These are phyloP conservation scores for Aspergillus steynii DNA, from an alignment of 495 filamentous ascomycete genomes.

Conservation along the genomic window DNA sequence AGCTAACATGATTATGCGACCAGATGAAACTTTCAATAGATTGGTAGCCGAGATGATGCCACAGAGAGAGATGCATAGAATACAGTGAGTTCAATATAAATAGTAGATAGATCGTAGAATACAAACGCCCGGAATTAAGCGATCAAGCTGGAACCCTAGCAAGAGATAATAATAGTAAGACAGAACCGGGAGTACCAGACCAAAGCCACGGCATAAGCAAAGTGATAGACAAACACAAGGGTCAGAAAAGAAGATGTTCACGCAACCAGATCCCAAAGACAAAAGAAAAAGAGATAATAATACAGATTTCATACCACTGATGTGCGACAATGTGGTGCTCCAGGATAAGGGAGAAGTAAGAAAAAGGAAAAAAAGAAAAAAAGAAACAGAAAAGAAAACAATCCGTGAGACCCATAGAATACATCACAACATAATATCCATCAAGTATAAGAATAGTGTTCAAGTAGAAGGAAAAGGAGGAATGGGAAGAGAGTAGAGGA, in stretches of 20 bases:
- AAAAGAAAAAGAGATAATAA: constrained; percentile 11
- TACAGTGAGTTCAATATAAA: neutral
- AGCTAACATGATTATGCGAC: too few relatives aligned
- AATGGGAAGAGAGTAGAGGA: constrained; percentile 12
- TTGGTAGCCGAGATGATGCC: too few relatives aligned
- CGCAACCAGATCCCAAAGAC: constrained; percentile 4
- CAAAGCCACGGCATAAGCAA: constrained; percentile 4
- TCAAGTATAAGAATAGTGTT: constrained; percentile 10
- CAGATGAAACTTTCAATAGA: too few relatives aligned
- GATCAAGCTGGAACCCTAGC: neutral
- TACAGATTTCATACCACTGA: constrained; percentile 6
- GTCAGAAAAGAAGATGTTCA: constrained; percentile 12
- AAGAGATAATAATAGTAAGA: neutral
- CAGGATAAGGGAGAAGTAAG: constrained; percentile 2
- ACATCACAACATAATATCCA: constrained; percentile 13
- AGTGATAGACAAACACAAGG: constrained; percentile 15
- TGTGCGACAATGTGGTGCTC: neutral
- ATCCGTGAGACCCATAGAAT: constrained; percentile 13
- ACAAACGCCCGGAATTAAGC: neutral
- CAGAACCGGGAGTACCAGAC: neutral
- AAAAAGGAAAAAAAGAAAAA: constrained; percentile 7
- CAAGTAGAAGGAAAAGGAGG: constrained; percentile 7
- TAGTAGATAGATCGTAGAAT: neutral
- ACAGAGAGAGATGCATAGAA: neutral
- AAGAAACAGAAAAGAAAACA: constrained; percentile 10